Conservation (phyloP, 768 basidiomycete species). For the Mycena latifolia region DNA sequence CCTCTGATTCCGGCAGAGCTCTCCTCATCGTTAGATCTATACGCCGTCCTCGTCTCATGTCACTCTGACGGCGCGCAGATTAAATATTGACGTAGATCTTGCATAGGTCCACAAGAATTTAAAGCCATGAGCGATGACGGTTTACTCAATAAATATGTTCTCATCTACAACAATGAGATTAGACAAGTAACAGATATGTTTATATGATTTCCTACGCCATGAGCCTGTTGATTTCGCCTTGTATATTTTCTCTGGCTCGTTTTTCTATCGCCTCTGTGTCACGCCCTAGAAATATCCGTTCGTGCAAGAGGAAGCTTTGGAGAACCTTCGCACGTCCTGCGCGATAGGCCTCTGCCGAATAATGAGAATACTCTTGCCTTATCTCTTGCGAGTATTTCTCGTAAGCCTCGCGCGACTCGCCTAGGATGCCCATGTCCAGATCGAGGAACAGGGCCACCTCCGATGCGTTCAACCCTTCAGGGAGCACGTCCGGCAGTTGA, state of each 20-base stretch:
- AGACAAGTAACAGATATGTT: background rate
- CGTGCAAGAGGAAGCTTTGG: slow-evolving; percentile 27
- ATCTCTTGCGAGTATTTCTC: slow-evolving; percentile 29
- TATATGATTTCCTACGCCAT: too few species aligned
- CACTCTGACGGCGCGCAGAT: too few species aligned
- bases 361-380: slow-evolving; percentile 32
- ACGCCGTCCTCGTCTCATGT: too few species aligned
- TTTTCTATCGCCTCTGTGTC: slow-evolving; percentile 29
- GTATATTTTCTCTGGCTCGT: slow-evolving; percentile 32
- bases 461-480: slow-evolving; percentile 6
- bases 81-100: too few species aligned
- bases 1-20: too few species aligned
- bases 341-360: slow-evolving; percentile 26
- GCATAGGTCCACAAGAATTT: too few species aligned
- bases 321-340: slow-evolving; percentile 33
- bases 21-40: too few species aligned
- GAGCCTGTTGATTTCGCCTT: slow-evolving; percentile 26
- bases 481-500: slow-evolving; percentile 22
- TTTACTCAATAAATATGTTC: too few species aligned
- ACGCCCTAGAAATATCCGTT: slow-evolving; percentile 28
- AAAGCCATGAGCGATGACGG: too few species aligned
- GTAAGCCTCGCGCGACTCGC: slow-evolving; percentile 22
- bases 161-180: background rate
- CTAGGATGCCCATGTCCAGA: slow-evolving; percentile 37
- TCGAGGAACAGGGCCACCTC: slow-evolving; percentile 33